Percentiles rank a stretch among this genome's conserved stretches.
These are phyloP conservation scores for Cryptosporidium muris DNA, from an alignment of 169 alveolate genomes.

Conservation along the genomic window DNA sequence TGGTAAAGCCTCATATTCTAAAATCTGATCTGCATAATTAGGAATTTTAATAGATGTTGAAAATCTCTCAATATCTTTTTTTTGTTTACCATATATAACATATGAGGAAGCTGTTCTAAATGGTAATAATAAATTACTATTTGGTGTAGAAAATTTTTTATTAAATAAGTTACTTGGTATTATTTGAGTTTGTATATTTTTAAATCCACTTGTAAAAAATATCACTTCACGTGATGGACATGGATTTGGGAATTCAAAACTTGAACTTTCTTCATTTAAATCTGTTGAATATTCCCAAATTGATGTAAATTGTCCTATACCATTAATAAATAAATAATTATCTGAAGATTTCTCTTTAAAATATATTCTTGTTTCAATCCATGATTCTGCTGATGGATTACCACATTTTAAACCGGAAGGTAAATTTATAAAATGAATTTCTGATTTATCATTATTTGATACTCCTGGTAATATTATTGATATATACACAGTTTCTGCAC, in stretches of 20 bases:
- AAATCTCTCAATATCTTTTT: constrained; percentile 47
- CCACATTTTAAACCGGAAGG: constrained; percentile 70
- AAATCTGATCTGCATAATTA: constrained; percentile 62
- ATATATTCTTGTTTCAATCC: constrained; percentile 59
- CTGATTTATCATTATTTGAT: constrained; percentile 17
- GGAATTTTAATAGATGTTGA: constrained; percentile 57
- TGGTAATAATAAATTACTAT: constrained; percentile 48
- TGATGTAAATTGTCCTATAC: constrained; percentile 59
- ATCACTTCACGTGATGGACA: constrained; percentile 69
- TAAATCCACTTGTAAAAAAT: constrained; percentile 65
- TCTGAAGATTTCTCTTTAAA: constrained; percentile 49
- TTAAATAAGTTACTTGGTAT: constrained; percentile 64
- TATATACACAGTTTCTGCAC: constrained; percentile 45
- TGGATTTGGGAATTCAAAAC: constrained; percentile 69
- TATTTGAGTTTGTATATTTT: constrained; percentile 57
- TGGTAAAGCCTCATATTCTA: constrained; percentile 49
- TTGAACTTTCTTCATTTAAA: constrained; percentile 57
- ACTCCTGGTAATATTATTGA: constrained; percentile 26
- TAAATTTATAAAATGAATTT: constrained; percentile 27
- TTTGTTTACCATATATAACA: constrained; percentile 70
- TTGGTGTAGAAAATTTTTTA: constrained; percentile 56
- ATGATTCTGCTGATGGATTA: constrained; percentile 53
- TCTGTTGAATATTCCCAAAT: constrained; percentile 70
- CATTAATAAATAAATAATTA: constrained; percentile 44
- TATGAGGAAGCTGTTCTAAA: constrained; percentile 68